These are phyloP conservation scores for Neofusicoccum sp. DNA, from an alignment of 2,329 filamentous ascomycete genomes.

Conservation along the genomic window DNA sequence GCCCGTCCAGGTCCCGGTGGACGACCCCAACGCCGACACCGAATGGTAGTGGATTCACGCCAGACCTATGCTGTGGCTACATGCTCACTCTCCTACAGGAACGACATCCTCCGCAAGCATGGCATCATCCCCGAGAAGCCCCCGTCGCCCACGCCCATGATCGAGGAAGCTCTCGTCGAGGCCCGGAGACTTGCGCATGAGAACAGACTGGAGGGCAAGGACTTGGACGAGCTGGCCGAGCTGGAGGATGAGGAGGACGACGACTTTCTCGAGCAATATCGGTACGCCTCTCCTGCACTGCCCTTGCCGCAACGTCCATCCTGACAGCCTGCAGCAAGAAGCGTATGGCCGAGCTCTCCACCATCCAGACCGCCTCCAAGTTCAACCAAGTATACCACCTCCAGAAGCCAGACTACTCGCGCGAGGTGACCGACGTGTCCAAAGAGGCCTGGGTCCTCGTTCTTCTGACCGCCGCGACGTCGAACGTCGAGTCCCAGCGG, in stretches of 20 bases:
- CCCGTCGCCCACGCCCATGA: slow-evolving; percentile 90
- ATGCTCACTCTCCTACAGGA: slow-evolving; percentile 58
- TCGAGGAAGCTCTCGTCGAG: slow-evolving; percentile 88
- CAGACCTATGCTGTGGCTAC: slow-evolving; percentile 2
- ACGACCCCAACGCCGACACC: slow-evolving; percentile 92
- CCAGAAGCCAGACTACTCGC: slow-evolving; percentile 88
- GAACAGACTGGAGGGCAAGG: slow-evolving; percentile 89
- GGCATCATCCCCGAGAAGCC: slow-evolving; percentile 97
- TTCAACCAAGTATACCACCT: slow-evolving; percentile 91
- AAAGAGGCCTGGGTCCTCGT: slow-evolving; percentile 67
- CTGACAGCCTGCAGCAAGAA: slow-evolving; percentile 57
- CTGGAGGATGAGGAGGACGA: slow-evolving; percentile 96
- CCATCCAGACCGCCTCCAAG: slow-evolving; percentile 70
- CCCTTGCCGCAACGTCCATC: background rate
- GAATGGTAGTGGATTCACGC: slow-evolving; percentile 71
- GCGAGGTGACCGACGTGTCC: slow-evolving; percentile 89
- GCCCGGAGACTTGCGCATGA: slow-evolving; percentile 82
- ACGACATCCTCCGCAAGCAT: slow-evolving; percentile 96
- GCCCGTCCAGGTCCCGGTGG: slow-evolving; percentile 76
- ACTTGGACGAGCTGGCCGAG: slow-evolving; percentile 88
- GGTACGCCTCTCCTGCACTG: slow-evolving; percentile 40
- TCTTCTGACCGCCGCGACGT: slow-evolving; percentile 73
- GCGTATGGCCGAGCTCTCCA: slow-evolving; percentile 77
- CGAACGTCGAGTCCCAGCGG: slow-evolving; percentile 82
- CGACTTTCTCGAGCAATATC: slow-evolving; percentile 81